A percentile compares a stretch with the other conserved stretches of the same genome.
These are phyloP conservation scores for Colletotrichum musae DNA, from an alignment of 2,329 filamentous ascomycete species.

Conservation along the genomic window DNA sequence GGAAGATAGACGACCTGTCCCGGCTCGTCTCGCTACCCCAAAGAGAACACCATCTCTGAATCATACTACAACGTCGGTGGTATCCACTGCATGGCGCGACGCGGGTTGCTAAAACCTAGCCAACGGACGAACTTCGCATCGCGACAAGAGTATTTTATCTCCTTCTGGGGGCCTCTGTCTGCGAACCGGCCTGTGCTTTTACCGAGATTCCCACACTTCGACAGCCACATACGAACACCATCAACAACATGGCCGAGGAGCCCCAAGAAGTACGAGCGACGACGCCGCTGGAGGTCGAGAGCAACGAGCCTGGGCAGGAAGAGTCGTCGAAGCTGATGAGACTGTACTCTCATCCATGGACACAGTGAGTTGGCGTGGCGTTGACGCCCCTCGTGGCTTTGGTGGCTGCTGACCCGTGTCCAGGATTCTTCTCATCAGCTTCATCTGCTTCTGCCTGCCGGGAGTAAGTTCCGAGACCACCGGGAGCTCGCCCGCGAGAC, in stretches of 20 bases:
- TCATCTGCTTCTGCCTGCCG: slow-evolving; percentile 65
- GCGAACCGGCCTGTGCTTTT: too few species aligned
- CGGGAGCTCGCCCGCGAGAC: not conserved
- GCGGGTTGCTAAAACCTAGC: too few species aligned
- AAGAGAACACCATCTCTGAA: too few species aligned
- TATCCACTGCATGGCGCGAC: too few species aligned
- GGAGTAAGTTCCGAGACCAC: slow-evolving; percentile 50
- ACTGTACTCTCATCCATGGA: slow-evolving; percentile 61
- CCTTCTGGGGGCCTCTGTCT: too few species aligned
- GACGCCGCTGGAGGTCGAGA: not conserved
- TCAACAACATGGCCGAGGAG: slow-evolving; percentile 11
- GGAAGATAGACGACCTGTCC: not conserved
- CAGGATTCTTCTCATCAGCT: slow-evolving; percentile 59
- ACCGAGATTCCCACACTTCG: not conserved
- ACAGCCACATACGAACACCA: not conserved
- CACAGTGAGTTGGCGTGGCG: slow-evolving; percentile 48
- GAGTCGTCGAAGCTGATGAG: slow-evolving; percentile 43
- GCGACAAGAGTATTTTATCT: too few species aligned
- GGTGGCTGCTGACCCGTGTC: slow-evolving; percentile 1
- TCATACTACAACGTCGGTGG: too few species aligned
- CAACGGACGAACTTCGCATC: too few species aligned
- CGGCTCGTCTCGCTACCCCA: too few species aligned
- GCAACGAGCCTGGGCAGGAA: not conserved
- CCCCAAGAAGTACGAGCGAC: not conserved
- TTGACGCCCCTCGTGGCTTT: not conserved